Evolutionary conservation across 179 eudicot species (phyloP).

Genomic region (Vitellaria paradoxa): DNA sequence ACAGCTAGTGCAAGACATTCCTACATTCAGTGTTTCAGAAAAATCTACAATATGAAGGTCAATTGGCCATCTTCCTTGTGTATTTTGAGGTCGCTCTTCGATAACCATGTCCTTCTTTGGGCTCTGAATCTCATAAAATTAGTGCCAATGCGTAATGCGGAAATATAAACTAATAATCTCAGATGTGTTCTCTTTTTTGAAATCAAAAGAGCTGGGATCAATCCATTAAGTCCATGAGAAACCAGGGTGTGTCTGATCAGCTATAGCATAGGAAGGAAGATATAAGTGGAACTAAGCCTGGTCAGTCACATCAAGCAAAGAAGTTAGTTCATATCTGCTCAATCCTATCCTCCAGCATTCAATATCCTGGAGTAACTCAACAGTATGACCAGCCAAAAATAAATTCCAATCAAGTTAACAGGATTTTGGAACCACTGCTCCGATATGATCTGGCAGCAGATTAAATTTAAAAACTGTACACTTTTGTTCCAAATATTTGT

Average conservation of each 20-base stretch:
- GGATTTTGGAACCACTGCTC: not conserved
- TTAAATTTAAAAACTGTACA: not conserved
- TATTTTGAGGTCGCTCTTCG: not conserved
- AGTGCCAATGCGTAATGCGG: not conserved
- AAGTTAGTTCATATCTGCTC: not conserved
- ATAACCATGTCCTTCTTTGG: not conserved
- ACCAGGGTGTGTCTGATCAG: slow-evolving; percentile 2
- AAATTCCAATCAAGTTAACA: not conserved
- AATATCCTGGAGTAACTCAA: not conserved
- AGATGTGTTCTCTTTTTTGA: not conserved
- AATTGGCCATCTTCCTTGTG: not conserved
- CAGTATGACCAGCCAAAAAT: not conserved
- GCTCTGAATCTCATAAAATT: not conserved
- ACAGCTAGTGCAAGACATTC: not conserved
- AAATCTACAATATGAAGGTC: not conserved
- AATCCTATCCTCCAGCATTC: not conserved
- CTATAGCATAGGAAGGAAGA: not conserved
- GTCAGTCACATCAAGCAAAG: not conserved
- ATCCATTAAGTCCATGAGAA: not conserved
- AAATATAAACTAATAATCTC: not conserved
- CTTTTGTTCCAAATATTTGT: not conserved
- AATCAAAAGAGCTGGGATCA: not conserved
- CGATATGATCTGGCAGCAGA: not conserved
- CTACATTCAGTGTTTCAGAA: not conserved
- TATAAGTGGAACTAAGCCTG: not conserved